Percentiles rank a stretch among this genome's conserved stretches.
Evolutionary conservation across 148 eudicot genomes (phyloP).

Genomic region (Fagopyrum tataricum): DNA sequence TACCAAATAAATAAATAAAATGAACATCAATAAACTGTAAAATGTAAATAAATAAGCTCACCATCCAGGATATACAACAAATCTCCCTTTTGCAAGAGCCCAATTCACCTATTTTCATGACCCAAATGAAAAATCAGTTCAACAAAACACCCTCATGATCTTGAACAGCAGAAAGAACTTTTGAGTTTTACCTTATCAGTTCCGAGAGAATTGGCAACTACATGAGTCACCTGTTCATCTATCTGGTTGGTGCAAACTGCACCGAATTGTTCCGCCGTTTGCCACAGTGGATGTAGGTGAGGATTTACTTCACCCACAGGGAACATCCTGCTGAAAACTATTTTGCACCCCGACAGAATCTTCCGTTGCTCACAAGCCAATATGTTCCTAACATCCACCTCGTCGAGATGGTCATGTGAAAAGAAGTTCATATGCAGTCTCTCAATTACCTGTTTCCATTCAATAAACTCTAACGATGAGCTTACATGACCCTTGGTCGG

Average conservation of each 20-base stretch:
- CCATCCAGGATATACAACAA: conserved; percentile 97
- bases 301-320: conserved; percentile 89
- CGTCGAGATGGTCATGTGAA: conserved; percentile 60
- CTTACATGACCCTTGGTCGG: neutral
- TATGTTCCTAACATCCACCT: conserved; percentile 89
- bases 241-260: conserved; percentile 83
- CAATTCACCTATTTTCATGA: conserved; percentile 69
- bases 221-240: conserved; percentile 93
- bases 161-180: neutral
- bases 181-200: conserved; percentile 64
- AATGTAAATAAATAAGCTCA: conserved; percentile 24
- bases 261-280: conserved; percentile 98
- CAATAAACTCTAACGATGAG: conserved; percentile 3
- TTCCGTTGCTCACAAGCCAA: conserved; percentile 84
- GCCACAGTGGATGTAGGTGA: conserved; percentile 89
- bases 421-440: conserved; percentile 76
- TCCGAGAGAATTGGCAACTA: conserved; percentile 86
- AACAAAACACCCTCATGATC: neutral
- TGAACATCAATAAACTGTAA: neutral
- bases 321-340: conserved; percentile 84
- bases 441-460: conserved; percentile 68
- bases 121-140: neutral
- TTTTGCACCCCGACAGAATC: conserved; percentile 71
- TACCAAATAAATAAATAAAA: conserved; percentile 6
- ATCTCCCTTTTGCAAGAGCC: conserved; percentile 81